phyloP scores from a whole-genome alignment of 768 basidiomycete genomes.

The Macrolepiota fuliginosa region DNA sequence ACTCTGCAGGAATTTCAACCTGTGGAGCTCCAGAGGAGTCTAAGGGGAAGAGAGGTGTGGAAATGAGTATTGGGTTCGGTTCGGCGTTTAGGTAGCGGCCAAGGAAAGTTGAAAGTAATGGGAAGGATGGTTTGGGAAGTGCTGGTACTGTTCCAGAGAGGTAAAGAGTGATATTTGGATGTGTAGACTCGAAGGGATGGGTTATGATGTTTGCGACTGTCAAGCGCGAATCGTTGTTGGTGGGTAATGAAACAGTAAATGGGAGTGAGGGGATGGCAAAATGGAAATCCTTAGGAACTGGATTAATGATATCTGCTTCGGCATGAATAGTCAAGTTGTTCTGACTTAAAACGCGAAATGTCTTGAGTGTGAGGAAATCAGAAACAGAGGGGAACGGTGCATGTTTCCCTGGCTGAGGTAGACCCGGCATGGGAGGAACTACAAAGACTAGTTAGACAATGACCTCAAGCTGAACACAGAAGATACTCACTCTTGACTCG shows the following conservation, averaged over 20 bases:
- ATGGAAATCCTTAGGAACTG: conserved; percentile 46
- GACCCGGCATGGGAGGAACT: conserved; percentile 67
- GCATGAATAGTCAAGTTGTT: conserved; percentile 43
- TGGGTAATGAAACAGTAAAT: conserved; percentile 56
- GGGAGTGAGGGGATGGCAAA: conserved; percentile 57
- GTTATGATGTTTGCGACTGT: conserved; percentile 56
- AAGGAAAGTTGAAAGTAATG: conserved; percentile 59
- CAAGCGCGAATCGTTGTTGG: conserved; percentile 23
- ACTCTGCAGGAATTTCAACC: conserved; percentile 44
- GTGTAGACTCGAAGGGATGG: conserved; percentile 55
- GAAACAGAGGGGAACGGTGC: conserved; percentile 53
- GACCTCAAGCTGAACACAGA: background rate
- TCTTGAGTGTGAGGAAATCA: conserved; percentile 57
- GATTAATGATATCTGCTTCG: conserved; percentile 56
- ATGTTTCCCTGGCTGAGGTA: conserved; percentile 56
- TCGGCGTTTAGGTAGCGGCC: conserved; percentile 59
- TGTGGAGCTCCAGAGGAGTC: conserved; percentile 33
- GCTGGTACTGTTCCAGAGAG: conserved; percentile 59
- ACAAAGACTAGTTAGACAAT: conserved; percentile 12
- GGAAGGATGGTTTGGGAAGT: conserved; percentile 34
- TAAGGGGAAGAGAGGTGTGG: conserved; percentile 37
- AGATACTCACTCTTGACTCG: conserved; percentile 50
- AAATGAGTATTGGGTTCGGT: conserved; percentile 56
- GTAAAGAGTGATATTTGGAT: conserved; percentile 63
- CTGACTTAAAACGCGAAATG: conserved; percentile 43